phyloP scores from a whole-genome alignment of 2,329 filamentous ascomycete species.

The Aureobasidium sp. region DNA sequence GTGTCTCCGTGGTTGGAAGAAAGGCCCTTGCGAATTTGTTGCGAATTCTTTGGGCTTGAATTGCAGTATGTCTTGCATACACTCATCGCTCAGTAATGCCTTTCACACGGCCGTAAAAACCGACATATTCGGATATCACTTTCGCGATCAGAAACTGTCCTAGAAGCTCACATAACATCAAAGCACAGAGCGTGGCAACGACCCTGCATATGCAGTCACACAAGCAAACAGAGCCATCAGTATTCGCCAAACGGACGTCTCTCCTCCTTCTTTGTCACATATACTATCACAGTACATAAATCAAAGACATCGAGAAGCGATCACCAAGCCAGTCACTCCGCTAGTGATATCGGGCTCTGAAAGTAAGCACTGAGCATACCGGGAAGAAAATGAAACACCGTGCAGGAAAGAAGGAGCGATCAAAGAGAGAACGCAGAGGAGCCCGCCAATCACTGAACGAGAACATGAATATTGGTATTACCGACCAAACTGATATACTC shows the following conservation, averaged over 20 bases:
- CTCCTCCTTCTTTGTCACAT: background rate
- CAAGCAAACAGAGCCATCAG: background rate
- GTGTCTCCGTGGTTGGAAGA: too few relatives aligned
- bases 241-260: background rate
- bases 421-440: background rate
- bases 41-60: too few relatives aligned
- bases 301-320: too few relatives aligned
- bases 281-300: too few relatives aligned
- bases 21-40: too few relatives aligned
- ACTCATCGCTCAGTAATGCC: too few relatives aligned
- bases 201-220: background rate
- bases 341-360: background rate
- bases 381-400: slow-evolving; percentile 5
- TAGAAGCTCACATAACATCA: background rate
- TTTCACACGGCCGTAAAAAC: too few relatives aligned
- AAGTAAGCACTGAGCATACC: background rate
- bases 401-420: slow-evolving; percentile 8
- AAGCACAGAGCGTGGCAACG: background rate
- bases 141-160: too few relatives aligned
- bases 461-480: background rate
- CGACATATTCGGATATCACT: too few relatives aligned
- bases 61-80: too few relatives aligned
- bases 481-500: background rate
- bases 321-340: background rate
- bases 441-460: background rate